These are phyloP conservation scores for Keithomyces neogunnii DNA, from an alignment of 2,329 filamentous ascomycete species.

Conservation along the genomic window DNA sequence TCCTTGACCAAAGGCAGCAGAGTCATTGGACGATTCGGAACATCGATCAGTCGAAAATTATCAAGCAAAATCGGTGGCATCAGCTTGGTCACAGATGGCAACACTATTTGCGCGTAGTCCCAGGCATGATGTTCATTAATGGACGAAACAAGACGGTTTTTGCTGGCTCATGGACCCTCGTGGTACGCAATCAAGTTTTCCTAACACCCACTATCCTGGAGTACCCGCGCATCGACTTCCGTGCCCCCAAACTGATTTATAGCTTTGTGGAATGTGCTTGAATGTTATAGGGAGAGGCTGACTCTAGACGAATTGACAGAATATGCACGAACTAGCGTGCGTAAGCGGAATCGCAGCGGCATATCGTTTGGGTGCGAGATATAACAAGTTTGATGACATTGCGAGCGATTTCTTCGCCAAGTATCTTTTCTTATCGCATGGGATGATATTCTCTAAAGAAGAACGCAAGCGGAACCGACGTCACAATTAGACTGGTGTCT, in stretches of 20 bases:
- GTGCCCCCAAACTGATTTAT: neutral
- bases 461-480: constrained; percentile 18
- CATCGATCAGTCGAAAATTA: constrained; percentile 51
- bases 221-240: neutral
- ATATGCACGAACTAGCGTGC: constrained; percentile 62
- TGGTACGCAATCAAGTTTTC: constrained; percentile 35
- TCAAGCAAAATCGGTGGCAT: constrained; percentile 59
- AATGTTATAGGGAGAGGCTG: neutral
- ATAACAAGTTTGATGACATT: constrained; percentile 50
- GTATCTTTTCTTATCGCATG: constrained; percentile 36
- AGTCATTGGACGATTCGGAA: constrained; percentile 51
- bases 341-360: constrained; percentile 65
- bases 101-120: constrained; percentile 57
- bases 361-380: constrained; percentile 57
- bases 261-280: neutral
- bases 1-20: constrained; percentile 48
- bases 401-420: constrained; percentile 39
- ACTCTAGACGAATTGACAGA: constrained; percentile 25
- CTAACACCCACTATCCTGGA: constrained; percentile 6
- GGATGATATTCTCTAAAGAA: constrained; percentile 27
- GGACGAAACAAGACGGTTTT: constrained; percentile 54
- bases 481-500: neutral
- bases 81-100: constrained; percentile 57
- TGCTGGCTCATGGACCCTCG: constrained; percentile 60
- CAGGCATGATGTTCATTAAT: constrained; percentile 65